Percentiles rank a stretch among this genome's conserved stretches.
Evolutionary conservation across 1,284 basidiomycete species (phyloP).

Genomic region (Chondrostereum purpureum): DNA sequence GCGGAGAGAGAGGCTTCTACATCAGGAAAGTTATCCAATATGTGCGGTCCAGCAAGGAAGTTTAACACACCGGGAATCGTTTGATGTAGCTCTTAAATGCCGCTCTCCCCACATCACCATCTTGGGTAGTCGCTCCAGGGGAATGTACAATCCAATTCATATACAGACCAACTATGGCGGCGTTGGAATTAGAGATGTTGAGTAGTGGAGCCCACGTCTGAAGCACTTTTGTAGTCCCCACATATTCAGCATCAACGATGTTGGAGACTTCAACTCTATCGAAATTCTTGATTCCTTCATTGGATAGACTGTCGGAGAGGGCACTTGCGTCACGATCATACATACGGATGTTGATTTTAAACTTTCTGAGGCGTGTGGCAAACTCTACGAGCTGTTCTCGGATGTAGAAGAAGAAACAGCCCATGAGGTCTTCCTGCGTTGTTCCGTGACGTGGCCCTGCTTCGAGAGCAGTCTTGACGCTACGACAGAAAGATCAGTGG

Average conservation of each 20-base stretch:
- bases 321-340: slow-evolving; percentile 16
- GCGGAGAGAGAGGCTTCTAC: background rate
- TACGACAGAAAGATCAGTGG: slow-evolving; percentile 10
- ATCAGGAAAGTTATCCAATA: background rate
- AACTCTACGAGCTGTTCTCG: slow-evolving; percentile 30
- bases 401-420: slow-evolving; percentile 39
- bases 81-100: background rate
- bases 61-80: background rate
- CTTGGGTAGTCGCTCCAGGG: background rate
- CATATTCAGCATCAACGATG: slow-evolving; percentile 34
- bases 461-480: slow-evolving; percentile 20
- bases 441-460: slow-evolving; percentile 28
- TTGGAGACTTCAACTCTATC: slow-evolving; percentile 41
- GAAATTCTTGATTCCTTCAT: slow-evolving; percentile 22
- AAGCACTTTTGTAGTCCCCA: slow-evolving; percentile 27
- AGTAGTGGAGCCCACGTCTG: slow-evolving; percentile 31
- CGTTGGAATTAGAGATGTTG: slow-evolving; percentile 14
- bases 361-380: slow-evolving; percentile 23
- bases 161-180: slow-evolving; percentile 35
- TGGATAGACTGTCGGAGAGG: slow-evolving; percentile 17
- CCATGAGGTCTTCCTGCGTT: slow-evolving; percentile 32
- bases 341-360: slow-evolving; percentile 26
- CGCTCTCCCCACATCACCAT: background rate
- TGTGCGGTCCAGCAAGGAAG: too few relatives aligned
- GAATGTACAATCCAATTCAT: slow-evolving; percentile 33